These are phyloP conservation scores for Afroboletus lepidellus DNA, from an alignment of 1,284 basidiomycete genomes.

Conservation along the genomic window DNA sequence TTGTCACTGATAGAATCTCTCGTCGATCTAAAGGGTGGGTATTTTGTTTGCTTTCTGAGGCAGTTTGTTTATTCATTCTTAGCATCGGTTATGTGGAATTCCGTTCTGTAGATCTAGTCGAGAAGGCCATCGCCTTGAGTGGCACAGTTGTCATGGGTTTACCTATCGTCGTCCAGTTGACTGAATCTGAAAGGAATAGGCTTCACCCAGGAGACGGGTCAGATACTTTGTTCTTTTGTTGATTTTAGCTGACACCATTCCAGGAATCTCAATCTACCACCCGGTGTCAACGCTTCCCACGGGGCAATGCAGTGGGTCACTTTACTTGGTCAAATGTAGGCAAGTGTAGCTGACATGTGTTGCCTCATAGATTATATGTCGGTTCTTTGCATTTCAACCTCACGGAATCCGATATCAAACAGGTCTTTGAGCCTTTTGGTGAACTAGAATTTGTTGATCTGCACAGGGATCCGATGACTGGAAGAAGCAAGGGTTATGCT, in stretches of 20 bases:
- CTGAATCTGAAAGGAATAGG: slow-evolving; percentile 94
- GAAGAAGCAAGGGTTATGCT: slow-evolving; percentile 95
- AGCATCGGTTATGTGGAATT: slow-evolving; percentile 98
- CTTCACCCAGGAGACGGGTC: slow-evolving; percentile 82
- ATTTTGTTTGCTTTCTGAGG: slow-evolving; percentile 1
- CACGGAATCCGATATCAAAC: slow-evolving; percentile 92
- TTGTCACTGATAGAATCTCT: slow-evolving; percentile 92
- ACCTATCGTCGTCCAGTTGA: slow-evolving; percentile 93
- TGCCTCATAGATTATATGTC: slow-evolving; percentile 78
- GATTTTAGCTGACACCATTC: slow-evolving; percentile 18
- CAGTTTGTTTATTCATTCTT: slow-evolving; percentile 15
- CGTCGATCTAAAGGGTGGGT: slow-evolving; percentile 92
- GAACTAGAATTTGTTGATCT: slow-evolving; percentile 98
- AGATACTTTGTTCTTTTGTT: slow-evolving; percentile 26
- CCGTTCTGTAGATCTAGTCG: slow-evolving; percentile 84
- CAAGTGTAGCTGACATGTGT: slow-evolving; percentile 19
- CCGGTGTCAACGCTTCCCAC: slow-evolving; percentile 71
- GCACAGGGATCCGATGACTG: slow-evolving; percentile 89
- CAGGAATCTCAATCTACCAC: slow-evolving; percentile 76
- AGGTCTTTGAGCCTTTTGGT: slow-evolving; percentile 98
- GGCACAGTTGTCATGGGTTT: slow-evolving; percentile 98
- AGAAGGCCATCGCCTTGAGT: slow-evolving; percentile 84
- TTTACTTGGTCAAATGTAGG: slow-evolving; percentile 15
- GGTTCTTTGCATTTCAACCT: slow-evolving; percentile 96
- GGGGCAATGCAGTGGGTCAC: slow-evolving; percentile 71